Evolutionary conservation across 257 asterid genomes (phyloP), one percentile per base, ranked within the genome.

Genomic region (Solanum infundibuliforme): DNA sequence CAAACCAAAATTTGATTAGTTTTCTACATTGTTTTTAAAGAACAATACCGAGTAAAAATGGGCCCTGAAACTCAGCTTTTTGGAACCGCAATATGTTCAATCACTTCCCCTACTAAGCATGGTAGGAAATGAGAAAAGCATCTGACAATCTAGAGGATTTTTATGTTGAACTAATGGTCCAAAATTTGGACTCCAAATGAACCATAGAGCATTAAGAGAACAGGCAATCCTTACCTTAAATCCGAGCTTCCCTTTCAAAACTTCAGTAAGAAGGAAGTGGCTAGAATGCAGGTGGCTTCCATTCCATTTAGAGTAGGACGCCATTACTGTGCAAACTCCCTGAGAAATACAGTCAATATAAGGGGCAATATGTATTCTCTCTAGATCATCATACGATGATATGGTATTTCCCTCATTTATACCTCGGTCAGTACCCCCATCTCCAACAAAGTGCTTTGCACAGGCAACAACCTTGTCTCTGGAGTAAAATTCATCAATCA

Each of bases 381-480:
- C 94, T 75, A 92, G 90, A 71, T 88, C 92, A 55, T 91, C 93
- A 81, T 88, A 92, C 10, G 94, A 39, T 58, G 85, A 83, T 72
- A 90, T 38, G 83, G 94, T 68, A 87, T 92, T 89, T 69, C 94
- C 94, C 90, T 91, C 94, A 58, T 92, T 92, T 86, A 31, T 46
- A 87, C 94, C 94, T 46, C 85, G 60, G 69, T 88, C 25, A 84
- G 94, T 92, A 82, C 94, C 94, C 66, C 94, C 94, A 88, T 92
- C 94, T 86, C 94, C 94, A 21, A 92, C 94, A 89, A 92, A 91
- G 87, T 91, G 93, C 93, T 92, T 92, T 38, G 94, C 92, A 88
- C 94, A 92, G 29, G 93, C 92, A 87, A 89, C 62, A 71, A 91
- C 92, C 85, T 92, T 92, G 89, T 92, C 77, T 83, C 94, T 92